Base-by-base conservation (phyloP, 2,329 filamentous ascomycete species). In the Pyricularia sp. region DNA sequence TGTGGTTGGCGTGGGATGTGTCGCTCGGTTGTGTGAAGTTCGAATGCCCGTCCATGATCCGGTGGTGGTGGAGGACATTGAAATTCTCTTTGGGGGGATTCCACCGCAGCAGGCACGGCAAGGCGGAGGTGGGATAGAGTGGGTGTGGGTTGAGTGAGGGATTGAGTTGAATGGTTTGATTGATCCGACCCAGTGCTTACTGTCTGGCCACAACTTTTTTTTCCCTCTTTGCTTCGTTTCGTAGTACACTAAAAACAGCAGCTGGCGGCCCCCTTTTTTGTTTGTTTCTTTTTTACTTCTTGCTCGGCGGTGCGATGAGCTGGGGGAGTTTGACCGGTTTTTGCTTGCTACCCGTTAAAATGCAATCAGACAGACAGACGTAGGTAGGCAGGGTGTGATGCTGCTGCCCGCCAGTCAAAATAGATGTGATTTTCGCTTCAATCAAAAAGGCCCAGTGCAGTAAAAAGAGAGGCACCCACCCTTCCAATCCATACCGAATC, bases 1-100 rank as follows among this genome's bases (percentile, higher is more conserved):
- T 12, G 25, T 25, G 58, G 79, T 33, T 66, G 65, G 80, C 79
- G 79, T 80, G 58, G 23, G 58, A 61, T 25, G 58, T 61, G 58
- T 61, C 58, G 58, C 58, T 61, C 58, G 58, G 12, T 61, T 61
- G 58, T 61, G 25, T 61, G 58, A 61, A 28, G 58, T 61, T 61
- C 58, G 58, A 61, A 61, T 73, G 72, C 70, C 73, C 73, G 77
- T 84, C 82, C 82, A 84, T 84, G 80, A 79, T 82, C 77, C 75
- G 68, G 69, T 69, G 58, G 58, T 61, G 58, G 58, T 25, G 58
- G 58, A 61, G n/a, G 25, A 61, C 58, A 61, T 61, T 28, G n/a
- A 28, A 61, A 28, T 61, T 61, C 25, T 25, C 23, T 61, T 25
- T 25, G 26, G 58, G 58, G 42, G 58, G 58, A 61, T 61, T 61